phyloP scores from a whole-genome alignment of 371 early-diverging fungal species.

The Coemansia sp. region DNA sequence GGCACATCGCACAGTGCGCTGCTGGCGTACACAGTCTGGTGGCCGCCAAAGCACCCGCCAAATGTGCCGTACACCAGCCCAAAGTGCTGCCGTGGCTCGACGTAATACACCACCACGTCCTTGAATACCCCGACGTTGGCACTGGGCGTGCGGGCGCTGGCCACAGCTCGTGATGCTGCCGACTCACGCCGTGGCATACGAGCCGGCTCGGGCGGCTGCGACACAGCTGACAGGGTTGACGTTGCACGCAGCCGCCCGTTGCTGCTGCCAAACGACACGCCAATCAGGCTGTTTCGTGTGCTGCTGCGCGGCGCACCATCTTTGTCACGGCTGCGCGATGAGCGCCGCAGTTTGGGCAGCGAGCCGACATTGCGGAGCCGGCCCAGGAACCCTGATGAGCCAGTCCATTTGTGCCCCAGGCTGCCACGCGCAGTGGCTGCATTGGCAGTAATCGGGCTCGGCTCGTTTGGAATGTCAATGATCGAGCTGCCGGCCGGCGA shows the following conservation, averaged over 20 bases:
- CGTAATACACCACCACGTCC: slow-evolving; percentile 59
- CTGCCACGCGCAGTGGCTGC: slow-evolving; percentile 9
- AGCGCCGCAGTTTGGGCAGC: slow-evolving; percentile 33
- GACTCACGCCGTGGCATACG: neutral
- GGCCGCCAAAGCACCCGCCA: slow-evolving; percentile 68
- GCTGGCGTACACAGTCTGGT: slow-evolving; percentile 64
- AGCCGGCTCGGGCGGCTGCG: slow-evolving; percentile 6
- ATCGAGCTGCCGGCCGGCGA: neutral
- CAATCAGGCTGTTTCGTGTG: slow-evolving; percentile 18
- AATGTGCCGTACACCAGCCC: slow-evolving; percentile 72
- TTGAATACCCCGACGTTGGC: slow-evolving; percentile 33
- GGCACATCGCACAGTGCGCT: slow-evolving; percentile 64
- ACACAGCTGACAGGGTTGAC: slow-evolving; percentile 24
- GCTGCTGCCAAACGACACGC: slow-evolving; percentile 8
- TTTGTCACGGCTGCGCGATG: slow-evolving; percentile 22
- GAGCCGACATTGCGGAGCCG: slow-evolving; percentile 45
- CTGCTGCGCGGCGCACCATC: slow-evolving; percentile 11
- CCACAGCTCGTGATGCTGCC: neutral
- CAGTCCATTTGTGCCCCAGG: slow-evolving; percentile 25
- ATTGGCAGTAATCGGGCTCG: neutral
- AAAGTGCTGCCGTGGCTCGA: slow-evolving; percentile 83
- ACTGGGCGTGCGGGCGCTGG: slow-evolving; percentile 10
- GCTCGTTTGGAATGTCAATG: neutral
- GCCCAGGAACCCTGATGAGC: slow-evolving; percentile 32
- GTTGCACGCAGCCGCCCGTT: slow-evolving; percentile 22